Conservation (phyloP, 805 yeast genomes). For the Candida nanaspora region DNA sequence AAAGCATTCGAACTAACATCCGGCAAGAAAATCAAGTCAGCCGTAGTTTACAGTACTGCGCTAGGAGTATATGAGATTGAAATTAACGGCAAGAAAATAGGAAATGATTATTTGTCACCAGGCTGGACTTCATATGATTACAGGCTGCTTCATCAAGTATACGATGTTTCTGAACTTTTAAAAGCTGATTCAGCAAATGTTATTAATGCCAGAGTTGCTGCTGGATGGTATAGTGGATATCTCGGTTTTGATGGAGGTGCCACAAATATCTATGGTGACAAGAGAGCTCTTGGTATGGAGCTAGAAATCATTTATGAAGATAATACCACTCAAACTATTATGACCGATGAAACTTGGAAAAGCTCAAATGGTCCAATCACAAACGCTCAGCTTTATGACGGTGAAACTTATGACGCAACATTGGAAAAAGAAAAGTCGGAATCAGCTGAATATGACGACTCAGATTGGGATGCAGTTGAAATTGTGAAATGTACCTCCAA, state of each 20-base stretch:
- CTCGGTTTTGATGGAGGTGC: conserved; percentile 20
- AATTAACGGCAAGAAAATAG: conserved; percentile 14
- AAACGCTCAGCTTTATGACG: conserved; percentile 16
- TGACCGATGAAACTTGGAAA: conserved; percentile 15
- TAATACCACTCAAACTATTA: conserved; percentile 6
- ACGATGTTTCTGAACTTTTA: conserved; percentile 12
- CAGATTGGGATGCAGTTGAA: conserved; percentile 7
- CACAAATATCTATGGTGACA: conserved; percentile 15
- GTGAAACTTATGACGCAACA: conserved; percentile 19
- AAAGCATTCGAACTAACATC: conserved; percentile 1
- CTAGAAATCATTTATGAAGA: conserved; percentile 11
- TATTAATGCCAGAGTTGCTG: conserved; percentile 15
- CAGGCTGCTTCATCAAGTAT: conserved; percentile 14
- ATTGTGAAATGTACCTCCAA: conserved; percentile 1
- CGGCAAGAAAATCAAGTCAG: conserved; percentile 2
- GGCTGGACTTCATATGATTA: conserved; percentile 21
- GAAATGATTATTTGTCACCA: conserved; percentile 15
- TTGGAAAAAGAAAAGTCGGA: conserved; percentile 13
- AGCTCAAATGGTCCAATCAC: conserved; percentile 13
- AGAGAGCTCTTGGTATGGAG: conserved; percentile 12
- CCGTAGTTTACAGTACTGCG: conserved; percentile 15
- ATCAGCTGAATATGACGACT: conserved; percentile 1
- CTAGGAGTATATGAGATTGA: conserved; percentile 17
- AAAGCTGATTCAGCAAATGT: conserved; percentile 8
- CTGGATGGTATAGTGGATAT: conserved; percentile 20